Conservation (phyloP, 1,139 yeast species). For the Yamadazyma spencermartinsiae region DNA sequence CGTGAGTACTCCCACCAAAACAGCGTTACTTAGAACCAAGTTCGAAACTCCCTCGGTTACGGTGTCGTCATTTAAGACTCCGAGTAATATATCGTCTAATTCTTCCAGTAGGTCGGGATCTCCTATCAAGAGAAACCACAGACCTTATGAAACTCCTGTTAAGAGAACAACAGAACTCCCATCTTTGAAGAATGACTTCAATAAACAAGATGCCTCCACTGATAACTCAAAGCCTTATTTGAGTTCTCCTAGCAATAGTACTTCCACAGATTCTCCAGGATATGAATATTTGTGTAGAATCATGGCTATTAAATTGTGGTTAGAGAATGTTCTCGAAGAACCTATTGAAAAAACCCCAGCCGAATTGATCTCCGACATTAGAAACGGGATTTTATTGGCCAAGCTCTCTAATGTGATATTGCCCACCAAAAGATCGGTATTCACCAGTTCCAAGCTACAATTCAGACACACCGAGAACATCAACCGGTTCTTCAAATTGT, state of each 20-base stretch:
- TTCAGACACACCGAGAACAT: constrained; percentile 94
- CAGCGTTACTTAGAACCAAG: constrained; percentile 32
- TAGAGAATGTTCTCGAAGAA: constrained; percentile 42
- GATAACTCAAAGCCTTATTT: constrained; percentile 23
- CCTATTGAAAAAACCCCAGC: constrained; percentile 56
- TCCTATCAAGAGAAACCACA: constrained; percentile 19
- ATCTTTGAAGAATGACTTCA: constrained; percentile 15
- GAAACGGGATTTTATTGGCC: constrained; percentile 87
- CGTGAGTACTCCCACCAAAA: constrained; percentile 27
- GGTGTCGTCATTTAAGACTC: constrained; percentile 43
- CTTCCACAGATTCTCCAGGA: constrained; percentile 37
- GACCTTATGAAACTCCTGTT: constrained; percentile 16
- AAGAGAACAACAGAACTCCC: constrained; percentile 14
- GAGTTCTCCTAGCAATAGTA: constrained; percentile 30
- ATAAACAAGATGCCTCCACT: constrained; percentile 9
- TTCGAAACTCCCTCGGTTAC: constrained; percentile 49
- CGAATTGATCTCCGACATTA: constrained; percentile 53
- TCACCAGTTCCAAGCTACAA: constrained; percentile 54
- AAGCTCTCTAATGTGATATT: constrained; percentile 71
- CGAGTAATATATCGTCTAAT: constrained; percentile 24
- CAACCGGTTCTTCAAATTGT: constrained; percentile 74
- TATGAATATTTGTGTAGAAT: constrained; percentile 90
- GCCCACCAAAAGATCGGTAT: constrained; percentile 57
- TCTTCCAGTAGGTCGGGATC: constrained; percentile 23
- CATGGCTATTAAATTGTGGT: constrained; percentile 72